Percentiles rank a stretch among this genome's conserved stretches.
These are phyloP conservation scores for Alnus rubra DNA, from an alignment of 306 rosid genomes.

Conservation along the genomic window DNA sequence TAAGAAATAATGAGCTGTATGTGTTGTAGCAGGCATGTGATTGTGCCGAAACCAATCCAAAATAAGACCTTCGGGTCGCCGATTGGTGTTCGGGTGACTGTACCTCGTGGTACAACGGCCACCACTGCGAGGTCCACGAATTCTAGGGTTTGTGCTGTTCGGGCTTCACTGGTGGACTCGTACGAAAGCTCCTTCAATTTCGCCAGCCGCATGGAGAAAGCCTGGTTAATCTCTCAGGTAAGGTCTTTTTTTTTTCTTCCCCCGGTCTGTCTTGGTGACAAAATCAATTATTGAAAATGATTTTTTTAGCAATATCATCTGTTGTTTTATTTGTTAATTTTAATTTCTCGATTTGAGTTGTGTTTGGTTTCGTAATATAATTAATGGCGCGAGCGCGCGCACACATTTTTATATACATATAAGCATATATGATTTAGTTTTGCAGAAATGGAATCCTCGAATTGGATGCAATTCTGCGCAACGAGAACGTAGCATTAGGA, in stretches of 20 bases:
- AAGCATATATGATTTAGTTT: neutral
- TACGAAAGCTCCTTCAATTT: slow-evolving; percentile 65
- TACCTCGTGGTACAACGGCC: slow-evolving; percentile 18
- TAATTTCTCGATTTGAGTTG: neutral
- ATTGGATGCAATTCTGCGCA: neutral
- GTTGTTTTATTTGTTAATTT: neutral
- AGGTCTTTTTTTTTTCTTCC: neutral
- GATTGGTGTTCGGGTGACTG: slow-evolving; percentile 7
- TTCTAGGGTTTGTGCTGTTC: slow-evolving; percentile 40
- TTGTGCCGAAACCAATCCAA: slow-evolving; percentile 27
- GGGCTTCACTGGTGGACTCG: slow-evolving; percentile 79
- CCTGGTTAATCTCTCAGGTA: slow-evolving; percentile 95
- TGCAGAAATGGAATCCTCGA: neutral
- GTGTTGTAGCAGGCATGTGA: slow-evolving; percentile 27
- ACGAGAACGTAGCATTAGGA: neutral
- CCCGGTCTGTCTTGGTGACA: neutral
- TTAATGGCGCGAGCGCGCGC: too few relatives aligned
- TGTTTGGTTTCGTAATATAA: too few relatives aligned
- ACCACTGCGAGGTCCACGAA: slow-evolving; percentile 20
- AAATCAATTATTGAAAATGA: neutral
- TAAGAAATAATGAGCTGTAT: slow-evolving; percentile 40
- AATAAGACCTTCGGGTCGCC: slow-evolving; percentile 25
- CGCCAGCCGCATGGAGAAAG: slow-evolving; percentile 70
- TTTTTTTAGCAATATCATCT: neutral
- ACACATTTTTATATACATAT: too few relatives aligned